Evolutionary conservation across 1,139 yeast species (phyloP).

Genomic region (Zhuliangozyma blackwelliae): DNA sequence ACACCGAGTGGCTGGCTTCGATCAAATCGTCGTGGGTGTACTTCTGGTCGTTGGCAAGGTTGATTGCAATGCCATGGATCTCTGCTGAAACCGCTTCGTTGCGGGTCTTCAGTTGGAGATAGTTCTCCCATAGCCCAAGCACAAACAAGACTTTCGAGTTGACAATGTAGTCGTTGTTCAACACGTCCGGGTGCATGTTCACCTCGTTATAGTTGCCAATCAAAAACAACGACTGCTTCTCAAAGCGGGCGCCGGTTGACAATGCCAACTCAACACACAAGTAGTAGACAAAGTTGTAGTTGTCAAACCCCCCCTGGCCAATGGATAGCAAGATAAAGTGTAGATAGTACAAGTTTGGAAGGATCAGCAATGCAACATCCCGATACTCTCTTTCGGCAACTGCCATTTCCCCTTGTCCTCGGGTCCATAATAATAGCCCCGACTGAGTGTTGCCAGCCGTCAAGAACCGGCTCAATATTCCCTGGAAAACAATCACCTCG

Average conservation of each 20-base stretch:
- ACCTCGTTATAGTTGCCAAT: conserved; percentile 39
- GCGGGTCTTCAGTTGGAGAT: conserved; percentile 33
- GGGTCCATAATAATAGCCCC: conserved; percentile 5
- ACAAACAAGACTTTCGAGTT: conserved; percentile 53
- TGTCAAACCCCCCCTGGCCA: conserved; percentile 70
- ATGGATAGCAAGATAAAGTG: conserved; percentile 55
- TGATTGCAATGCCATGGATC: conserved; percentile 42
- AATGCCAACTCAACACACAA: conserved; percentile 43
- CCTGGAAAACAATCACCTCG: conserved; percentile 52
- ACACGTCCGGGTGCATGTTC: conserved; percentile 30
- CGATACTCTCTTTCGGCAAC: conserved; percentile 19
- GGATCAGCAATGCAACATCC: conserved; percentile 30
- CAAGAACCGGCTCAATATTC: conserved; percentile 41
- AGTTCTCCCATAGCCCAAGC: conserved; percentile 56
- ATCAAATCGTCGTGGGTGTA: conserved; percentile 35
- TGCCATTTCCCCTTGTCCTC: conserved; percentile 7
- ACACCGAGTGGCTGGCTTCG: conserved; percentile 68
- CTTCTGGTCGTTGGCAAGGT: conserved; percentile 32
- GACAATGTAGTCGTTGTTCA: conserved; percentile 31
- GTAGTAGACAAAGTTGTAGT: conserved; percentile 61
- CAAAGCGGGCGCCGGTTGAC: conserved; percentile 23
- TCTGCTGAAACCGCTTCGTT: conserved; percentile 23
- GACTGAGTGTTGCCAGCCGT: conserved; percentile 6
- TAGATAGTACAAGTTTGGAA: conserved; percentile 47
- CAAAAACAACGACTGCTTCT: conserved; percentile 34